Evolutionary conservation across 108 stramenopile genomes (phyloP), one percentile per base, ranked within the genome.

Genomic region (Phaeodactylum tricornutum): DNA sequence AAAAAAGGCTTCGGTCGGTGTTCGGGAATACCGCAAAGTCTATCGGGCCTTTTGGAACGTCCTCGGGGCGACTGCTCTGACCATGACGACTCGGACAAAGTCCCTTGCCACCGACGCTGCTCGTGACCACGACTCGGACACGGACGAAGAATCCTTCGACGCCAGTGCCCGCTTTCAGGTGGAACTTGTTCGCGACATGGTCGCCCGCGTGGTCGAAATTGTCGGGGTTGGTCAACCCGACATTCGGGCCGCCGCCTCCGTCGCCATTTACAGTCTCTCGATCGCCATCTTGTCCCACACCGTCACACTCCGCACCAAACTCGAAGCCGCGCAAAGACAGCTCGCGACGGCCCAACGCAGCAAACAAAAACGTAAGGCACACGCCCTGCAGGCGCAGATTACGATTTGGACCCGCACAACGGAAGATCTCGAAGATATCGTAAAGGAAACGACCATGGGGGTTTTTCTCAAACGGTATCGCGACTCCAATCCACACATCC

Each of bases 381-480:
- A 82, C 42, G 54, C 62, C 1, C 58, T 82, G 32, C 43, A 71
- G 43, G 40, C 52, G 19, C 62, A 71, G 49, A 67, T 83, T 19
- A 83, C 80, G 45, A 47, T 53, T 9, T 67, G 82, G 52, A 71
- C 65, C 42, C 66, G 81, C 35, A 67, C 50, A 48, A 47, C 55
- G 44, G 53, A 67, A 8, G 80, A 78, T 50, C 54, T 86, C 39
- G 70, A 78, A 44, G 82, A 76, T 44, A 50, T 74, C 17, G 74
- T 84, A 7, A 48, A 64, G 24, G 68, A 54, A 4, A 48, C 67
- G 14, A 68, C 77, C 48, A 39, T 83, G 15, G 81, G 70, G 16
- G 75, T 87, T 45, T 85, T 92, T 53, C 75, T 85, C 43, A 72
- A 77, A 36, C 68, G 85, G 17, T 78, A 87, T 62, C 73, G 78